Evolutionary conservation across 169 alveolate species (phyloP), one percentile per base, ranked within the genome.

Genomic region (Plasmodium sp.): DNA sequence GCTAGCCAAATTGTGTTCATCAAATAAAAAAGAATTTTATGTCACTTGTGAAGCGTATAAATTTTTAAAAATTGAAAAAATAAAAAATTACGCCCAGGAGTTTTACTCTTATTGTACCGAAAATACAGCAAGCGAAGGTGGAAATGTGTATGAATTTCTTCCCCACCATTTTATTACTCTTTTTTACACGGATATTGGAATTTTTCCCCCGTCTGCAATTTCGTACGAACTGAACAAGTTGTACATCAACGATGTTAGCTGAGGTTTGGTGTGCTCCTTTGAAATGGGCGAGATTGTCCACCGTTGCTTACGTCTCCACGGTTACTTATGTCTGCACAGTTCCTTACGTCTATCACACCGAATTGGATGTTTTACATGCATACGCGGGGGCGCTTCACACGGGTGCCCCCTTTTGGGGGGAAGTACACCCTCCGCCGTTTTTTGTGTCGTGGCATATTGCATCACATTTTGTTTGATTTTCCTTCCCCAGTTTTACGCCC

Each of bases 111-210:
- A 79, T 36, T 88, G 94, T 79, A 88, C 94, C 3, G 71, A 88
- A 88, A 88, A 54, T 43, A 51, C 81, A 79, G 9, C 83, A 22
- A 80, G 31, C 27, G 45, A 79, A 79, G 73, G 51, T 81, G 34
- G 73, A 43, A 36, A 39, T 79, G 27, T 88, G 33, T 88, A 88
- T 88, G 94, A 88, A 56, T 88, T 56, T 88, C 83, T 88, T 31
- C 88, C 94, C 18, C 90, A 79, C 51, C 71, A 88, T 88, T 62
- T 58, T 41, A 88, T 88, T 79, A 88, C 94, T 14, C 94, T 88
- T 79, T 88, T 88, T 81, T 88, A 88, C 22, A 88, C 94, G 5
- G 94, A 88, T 73, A 88, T 88, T 36, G 94, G 94, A 31, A 88
- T 88, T 39, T 88, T 88, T 14, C 88, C 94, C 9, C 94, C 94